Base-by-base conservation (phyloP, 352 stramenopile species). In the Thraustotheca clavata region DNA sequence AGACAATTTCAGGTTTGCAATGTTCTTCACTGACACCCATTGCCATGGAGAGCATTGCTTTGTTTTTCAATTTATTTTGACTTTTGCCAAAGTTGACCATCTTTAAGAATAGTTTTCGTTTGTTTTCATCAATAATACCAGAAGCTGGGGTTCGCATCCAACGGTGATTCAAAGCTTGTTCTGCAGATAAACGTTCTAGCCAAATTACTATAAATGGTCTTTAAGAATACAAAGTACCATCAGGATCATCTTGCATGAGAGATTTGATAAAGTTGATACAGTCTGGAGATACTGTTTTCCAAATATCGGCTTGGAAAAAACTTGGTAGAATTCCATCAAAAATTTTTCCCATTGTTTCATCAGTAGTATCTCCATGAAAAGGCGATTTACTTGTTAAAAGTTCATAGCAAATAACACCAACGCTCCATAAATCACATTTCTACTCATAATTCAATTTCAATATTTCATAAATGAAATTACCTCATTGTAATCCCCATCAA, bases 321-420 rank as follows among this genome's bases (percentile, higher is more conserved):
- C 46, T 47, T 1, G 60, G 62, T 35, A 90, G 67, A 7, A 88
- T 71, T 20, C 76, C 76, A 57, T 90, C 83, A 60, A 87, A 87
- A 69, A 91, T 90, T 65, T 94, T 91, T 60, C 69, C 71, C 80
- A 91, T 91, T 3, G 80, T 91, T 27, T 86, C 79, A 46, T 91
- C 83, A 12, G 80, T 79, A 16, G 80, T 89, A 4, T 73, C 63
- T 3, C 69, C 80, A 60, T 88, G 78, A 71, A 89, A 91, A 18
- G 83, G 83, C 29, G 80, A 89, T 2, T 81, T 67, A 18, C 79
- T 73, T 3, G 77, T 83, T 14, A 91, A 61, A 8, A 91, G 70
- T 66, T 91, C 83, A 49, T 80, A 91, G 70, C 76, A 87, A 59
- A 91, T 86, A 24, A 91, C 83, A 14, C 80, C 80, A 20, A 91